These are phyloP conservation scores for Lablab purpureus DNA, from an alignment of 306 rosid genomes.

Conservation along the genomic window DNA sequence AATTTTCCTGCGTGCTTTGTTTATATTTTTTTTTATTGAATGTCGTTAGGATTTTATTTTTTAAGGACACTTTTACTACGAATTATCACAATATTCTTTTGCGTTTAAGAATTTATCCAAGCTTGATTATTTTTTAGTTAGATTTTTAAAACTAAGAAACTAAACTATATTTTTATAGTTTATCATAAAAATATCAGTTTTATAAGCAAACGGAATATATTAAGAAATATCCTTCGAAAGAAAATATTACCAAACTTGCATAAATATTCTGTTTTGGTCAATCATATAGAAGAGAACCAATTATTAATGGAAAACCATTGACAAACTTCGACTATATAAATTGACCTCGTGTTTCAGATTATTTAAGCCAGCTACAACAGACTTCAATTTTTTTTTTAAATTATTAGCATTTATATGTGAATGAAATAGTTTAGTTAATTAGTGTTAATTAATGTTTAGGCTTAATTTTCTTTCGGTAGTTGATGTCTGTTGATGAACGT, in stretches of 20 bases:
- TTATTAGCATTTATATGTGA: neutral
- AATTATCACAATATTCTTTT: neutral
- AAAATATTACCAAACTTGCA: neutral
- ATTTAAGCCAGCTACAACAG: neutral
- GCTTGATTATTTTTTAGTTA: neutral
- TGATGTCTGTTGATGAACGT: neutral
- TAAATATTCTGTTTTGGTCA: neutral
- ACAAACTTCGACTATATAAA: slow-evolving; percentile 5
- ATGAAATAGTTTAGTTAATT: neutral
- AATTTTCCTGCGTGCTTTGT: neutral
- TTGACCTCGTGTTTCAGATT: neutral
- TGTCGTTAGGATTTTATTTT: neutral
- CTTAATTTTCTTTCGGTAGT: neutral
- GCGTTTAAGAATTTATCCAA: neutral
- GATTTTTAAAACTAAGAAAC: neutral
- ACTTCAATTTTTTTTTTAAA: neutral
- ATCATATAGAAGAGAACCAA: neutral
- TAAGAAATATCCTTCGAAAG: neutral
- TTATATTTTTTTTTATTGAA: neutral
- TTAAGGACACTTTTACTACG: neutral
- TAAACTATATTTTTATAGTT: neutral
- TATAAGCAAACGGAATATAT: neutral
- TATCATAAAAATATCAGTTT: neutral
- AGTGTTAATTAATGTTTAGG: neutral
- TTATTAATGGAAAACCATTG: neutral